Evolutionary conservation across 192 early-diverging fungal species (phyloP).

Genomic region (Backusella macrospora): DNA sequence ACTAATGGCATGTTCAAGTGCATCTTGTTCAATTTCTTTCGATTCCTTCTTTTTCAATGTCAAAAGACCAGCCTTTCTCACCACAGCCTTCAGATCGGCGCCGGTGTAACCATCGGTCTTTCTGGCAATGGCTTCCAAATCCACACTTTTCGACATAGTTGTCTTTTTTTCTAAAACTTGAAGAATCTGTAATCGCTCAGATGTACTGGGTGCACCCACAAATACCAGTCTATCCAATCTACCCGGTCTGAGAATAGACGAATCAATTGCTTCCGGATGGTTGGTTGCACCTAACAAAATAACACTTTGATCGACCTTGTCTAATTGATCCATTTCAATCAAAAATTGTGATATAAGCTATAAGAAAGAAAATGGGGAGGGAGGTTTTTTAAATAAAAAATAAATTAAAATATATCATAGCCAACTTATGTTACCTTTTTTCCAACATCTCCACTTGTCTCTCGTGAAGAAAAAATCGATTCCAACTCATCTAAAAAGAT

Average conservation of each 20-base stretch:
- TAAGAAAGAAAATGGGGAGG: neutral
- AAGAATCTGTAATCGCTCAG: slow-evolving; percentile 70
- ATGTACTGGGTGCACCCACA: slow-evolving; percentile 62
- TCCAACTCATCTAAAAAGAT: slow-evolving; percentile 96
- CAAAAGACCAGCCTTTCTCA: slow-evolving; percentile 60
- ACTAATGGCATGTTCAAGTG: slow-evolving; percentile 15
- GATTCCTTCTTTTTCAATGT: slow-evolving; percentile 41
- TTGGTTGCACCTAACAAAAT: slow-evolving; percentile 90
- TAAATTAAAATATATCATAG: neutral
- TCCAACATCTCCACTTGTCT: slow-evolving; percentile 66
- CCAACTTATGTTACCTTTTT: slow-evolving; percentile 53
- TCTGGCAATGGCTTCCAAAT: slow-evolving; percentile 47
- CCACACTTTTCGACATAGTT: slow-evolving; percentile 31
- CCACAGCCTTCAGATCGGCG: slow-evolving; percentile 66
- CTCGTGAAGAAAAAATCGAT: slow-evolving; percentile 78
- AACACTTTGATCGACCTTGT: slow-evolving; percentile 53
- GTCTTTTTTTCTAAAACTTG: slow-evolving; percentile 45
- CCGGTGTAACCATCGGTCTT: slow-evolving; percentile 62
- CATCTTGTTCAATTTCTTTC: slow-evolving; percentile 13
- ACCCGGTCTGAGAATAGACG: slow-evolving; percentile 79
- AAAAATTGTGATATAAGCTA: slow-evolving; percentile 77
- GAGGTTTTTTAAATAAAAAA: neutral
- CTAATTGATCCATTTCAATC: slow-evolving; percentile 75
- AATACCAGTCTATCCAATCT: slow-evolving; percentile 80
- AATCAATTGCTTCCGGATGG: slow-evolving; percentile 72